Evolutionary conservation across 768 basidiomycete species (phyloP).

Genomic region (Collybia nuda): DNA sequence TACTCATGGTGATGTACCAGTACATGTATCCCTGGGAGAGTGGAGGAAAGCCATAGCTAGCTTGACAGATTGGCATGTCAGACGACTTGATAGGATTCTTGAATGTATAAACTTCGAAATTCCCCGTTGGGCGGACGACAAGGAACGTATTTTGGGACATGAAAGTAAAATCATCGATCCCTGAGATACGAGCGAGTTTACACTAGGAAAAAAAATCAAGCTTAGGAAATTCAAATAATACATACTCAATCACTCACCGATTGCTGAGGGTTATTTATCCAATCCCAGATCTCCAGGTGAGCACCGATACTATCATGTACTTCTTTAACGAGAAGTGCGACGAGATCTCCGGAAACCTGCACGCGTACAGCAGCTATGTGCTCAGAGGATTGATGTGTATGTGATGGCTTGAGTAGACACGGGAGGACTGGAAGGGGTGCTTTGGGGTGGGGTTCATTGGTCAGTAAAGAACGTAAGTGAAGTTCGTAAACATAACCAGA

Average conservation of each 20-base stretch:
- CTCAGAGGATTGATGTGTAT: conserved; percentile 25
- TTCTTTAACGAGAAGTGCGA: conserved; percentile 52
- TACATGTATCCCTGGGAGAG: conserved; percentile 45
- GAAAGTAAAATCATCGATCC: conserved; percentile 56
- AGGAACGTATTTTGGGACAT: conserved; percentile 45
- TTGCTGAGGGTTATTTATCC: conserved; percentile 36
- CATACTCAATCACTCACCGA: conserved; percentile 32
- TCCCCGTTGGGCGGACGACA: conserved; percentile 43
- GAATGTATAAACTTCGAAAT: conserved; percentile 51
- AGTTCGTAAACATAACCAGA: conserved; percentile 45
- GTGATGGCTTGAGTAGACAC: conserved; percentile 33
- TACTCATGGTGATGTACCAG: conserved; percentile 56
- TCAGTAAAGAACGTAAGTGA: conserved; percentile 48
- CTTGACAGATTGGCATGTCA: conserved; percentile 30
- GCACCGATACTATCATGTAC: conserved; percentile 37
- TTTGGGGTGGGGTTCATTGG: conserved; percentile 49
- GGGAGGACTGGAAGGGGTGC: conserved; percentile 37
- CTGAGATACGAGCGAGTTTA: conserved; percentile 34
- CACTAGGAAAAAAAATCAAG: conserved; percentile 27
- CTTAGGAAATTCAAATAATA: neutral
- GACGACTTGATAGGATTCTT: conserved; percentile 28
- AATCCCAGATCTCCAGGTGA: conserved; percentile 53
- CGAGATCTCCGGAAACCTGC: conserved; percentile 43
- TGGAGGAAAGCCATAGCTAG: conserved; percentile 41
- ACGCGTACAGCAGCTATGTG: conserved; percentile 41